phyloP scores from a whole-genome alignment of 768 basidiomycete species.

The Lentinula aciculospora region DNA sequence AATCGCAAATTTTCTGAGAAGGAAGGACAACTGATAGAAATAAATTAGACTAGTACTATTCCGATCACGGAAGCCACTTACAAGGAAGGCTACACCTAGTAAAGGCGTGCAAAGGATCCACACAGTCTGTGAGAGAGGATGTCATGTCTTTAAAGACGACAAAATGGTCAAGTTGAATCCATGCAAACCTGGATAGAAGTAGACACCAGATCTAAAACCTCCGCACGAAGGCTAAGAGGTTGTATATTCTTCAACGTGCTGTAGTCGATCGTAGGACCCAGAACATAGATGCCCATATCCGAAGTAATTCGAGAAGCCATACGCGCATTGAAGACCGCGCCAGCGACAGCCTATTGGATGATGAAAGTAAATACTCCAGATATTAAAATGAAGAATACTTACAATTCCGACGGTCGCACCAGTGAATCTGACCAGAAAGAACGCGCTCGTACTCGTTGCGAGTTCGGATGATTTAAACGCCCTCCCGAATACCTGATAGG shows the following conservation, averaged over 20 bases:
- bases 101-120: conserved; percentile 73
- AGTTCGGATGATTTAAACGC: conserved; percentile 61
- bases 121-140: conserved; percentile 43
- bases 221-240: conserved; percentile 36
- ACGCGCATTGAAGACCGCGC: conserved; percentile 62
- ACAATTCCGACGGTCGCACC: conserved; percentile 82
- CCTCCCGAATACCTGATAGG: conserved; percentile 73
- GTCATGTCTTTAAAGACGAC: conserved; percentile 6
- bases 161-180: not conserved
- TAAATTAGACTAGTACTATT: conserved; percentile 1
- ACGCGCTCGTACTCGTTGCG: conserved; percentile 78
- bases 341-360: conserved; percentile 59
- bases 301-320: conserved; percentile 44
- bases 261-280: conserved; percentile 49
- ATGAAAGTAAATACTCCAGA: conserved; percentile 11
- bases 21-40: conserved; percentile 30
- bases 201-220: conserved; percentile 50
- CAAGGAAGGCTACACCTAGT: conserved; percentile 59
- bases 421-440: conserved; percentile 84
- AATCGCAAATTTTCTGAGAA: conserved; percentile 32
- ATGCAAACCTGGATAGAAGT: conserved; percentile 54
- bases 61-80: conserved; percentile 21
- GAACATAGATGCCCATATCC: conserved; percentile 32
- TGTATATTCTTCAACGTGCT: conserved; percentile 40
- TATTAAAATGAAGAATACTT: conserved; percentile 18